Percentiles rank a stretch among this genome's conserved stretches.
Evolutionary conservation across 139 green algal species (phyloP).

Genomic region (Chlamydomonas sp.): DNA sequence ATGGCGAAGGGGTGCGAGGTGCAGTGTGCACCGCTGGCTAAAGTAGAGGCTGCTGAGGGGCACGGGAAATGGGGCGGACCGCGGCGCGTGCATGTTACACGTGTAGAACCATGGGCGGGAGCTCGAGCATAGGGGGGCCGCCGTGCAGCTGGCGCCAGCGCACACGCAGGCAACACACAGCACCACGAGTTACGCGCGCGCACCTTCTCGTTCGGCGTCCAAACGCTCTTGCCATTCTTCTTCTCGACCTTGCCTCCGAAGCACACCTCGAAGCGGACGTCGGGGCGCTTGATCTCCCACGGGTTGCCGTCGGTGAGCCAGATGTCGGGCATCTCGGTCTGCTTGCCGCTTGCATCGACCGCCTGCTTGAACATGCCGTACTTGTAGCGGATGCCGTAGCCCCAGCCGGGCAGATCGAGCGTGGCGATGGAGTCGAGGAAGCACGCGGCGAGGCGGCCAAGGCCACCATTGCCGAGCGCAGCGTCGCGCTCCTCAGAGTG

Average conservation of each 20-base stretch:
- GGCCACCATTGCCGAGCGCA: constrained; percentile 92
- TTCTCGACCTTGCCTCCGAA: constrained; percentile 47
- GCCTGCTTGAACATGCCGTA: constrained; percentile 97
- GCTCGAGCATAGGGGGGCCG: no score
- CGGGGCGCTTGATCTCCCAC: constrained; percentile 47
- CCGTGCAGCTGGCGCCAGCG: no score
- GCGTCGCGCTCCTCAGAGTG: constrained; percentile 62
- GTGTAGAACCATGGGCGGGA: no score
- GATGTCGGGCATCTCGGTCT: constrained; percentile 89
- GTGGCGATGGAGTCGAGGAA: constrained; percentile 99
- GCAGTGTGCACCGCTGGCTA: no score
- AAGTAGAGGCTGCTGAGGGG: no score
- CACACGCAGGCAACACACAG: no score
- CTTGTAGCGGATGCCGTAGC: constrained; percentile 98
- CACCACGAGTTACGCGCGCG: no score
- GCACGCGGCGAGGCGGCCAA: constrained; percentile 94
- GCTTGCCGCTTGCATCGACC: constrained; percentile 41
- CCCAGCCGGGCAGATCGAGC: constrained; percentile 93
- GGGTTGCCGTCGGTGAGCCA: constrained; percentile 95
- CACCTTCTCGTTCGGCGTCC: constrained; percentile 47
- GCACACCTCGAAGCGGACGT: constrained; percentile 35
- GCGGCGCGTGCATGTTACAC: no score
- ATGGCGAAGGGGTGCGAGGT: no score
- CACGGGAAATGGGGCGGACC: no score
- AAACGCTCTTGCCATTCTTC: constrained; percentile 33